Percentiles rank a stretch among this genome's conserved stretches.
Evolutionary conservation across 192 early-diverging fungal species (phyloP).

Genomic region (Linnemannia zychae): DNA sequence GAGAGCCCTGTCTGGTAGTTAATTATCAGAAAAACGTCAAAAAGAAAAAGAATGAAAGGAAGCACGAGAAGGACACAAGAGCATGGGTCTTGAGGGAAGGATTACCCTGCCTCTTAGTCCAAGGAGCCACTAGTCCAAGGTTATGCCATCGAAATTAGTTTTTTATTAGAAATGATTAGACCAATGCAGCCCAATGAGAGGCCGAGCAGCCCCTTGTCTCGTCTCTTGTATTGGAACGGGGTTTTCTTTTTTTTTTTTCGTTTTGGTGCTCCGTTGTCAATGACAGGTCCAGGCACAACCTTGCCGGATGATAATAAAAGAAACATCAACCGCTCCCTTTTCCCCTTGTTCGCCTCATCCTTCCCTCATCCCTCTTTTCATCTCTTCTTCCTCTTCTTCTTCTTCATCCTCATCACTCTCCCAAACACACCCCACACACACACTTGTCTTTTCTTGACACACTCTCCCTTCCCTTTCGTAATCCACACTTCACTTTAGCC

Average conservation of each 20-base stretch:
- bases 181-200: not conserved
- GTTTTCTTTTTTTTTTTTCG: not conserved
- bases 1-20: too few relatives aligned
- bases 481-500: not conserved
- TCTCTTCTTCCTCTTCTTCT: conserved; percentile 10
- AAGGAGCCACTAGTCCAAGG: not conserved
- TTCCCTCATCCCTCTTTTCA: not conserved
- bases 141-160: not conserved
- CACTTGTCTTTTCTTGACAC: not conserved
- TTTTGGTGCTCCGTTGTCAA: not conserved
- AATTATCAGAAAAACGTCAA: too few relatives aligned
- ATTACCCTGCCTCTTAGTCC: too few relatives aligned
- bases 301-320: too few relatives aligned
- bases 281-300: too few relatives aligned
- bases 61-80: too few relatives aligned
- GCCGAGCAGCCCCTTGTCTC: not conserved
- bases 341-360: not conserved
- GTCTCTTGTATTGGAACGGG: not conserved
- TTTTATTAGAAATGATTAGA: not conserved
- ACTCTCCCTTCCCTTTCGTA: not conserved
- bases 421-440: not conserved
- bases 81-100: too few relatives aligned
- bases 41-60: too few relatives aligned
- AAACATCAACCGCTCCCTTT: not conserved
- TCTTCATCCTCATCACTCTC: not conserved